Evolutionary conservation across 768 basidiomycete genomes (phyloP).

Genomic region (Tylopilus sp.): DNA sequence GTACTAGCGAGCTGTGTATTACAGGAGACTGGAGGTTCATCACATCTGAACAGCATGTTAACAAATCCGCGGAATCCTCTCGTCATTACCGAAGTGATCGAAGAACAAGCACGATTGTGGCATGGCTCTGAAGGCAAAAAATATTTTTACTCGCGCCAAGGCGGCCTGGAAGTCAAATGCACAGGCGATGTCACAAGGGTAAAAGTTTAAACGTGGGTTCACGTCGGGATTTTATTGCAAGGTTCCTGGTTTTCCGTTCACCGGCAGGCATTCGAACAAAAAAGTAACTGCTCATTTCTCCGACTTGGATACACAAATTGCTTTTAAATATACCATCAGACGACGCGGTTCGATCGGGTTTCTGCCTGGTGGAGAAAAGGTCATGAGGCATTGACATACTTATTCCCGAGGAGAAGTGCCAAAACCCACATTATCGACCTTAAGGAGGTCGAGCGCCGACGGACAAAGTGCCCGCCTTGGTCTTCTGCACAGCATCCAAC

Average conservation of each 20-base stretch:
- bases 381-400: not conserved
- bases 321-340: not conserved
- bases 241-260: too few species aligned
- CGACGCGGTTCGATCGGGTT: not conserved
- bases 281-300: not conserved
- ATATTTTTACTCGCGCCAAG: not conserved
- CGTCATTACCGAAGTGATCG: not conserved
- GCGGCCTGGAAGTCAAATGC: not conserved
- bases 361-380: not conserved
- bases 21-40: not conserved
- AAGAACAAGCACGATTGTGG: too few species aligned
- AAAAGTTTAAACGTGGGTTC: not conserved
- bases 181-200: not conserved
- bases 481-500: constrained; percentile 25
- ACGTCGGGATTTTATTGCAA: not conserved
- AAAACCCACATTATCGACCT: not conserved
- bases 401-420: not conserved
- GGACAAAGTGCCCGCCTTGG: constrained; percentile 24
- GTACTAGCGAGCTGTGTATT: constrained; percentile 13
- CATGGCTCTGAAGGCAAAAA: too few species aligned
- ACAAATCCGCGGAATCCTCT: not conserved
- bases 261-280: not conserved
- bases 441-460: constrained; percentile 25
- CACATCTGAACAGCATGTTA: too few species aligned
- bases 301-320: not conserved